Evolutionary conservation across 306 rosid genomes (phyloP).

Genomic region (Cicer pinnatifidum): DNA sequence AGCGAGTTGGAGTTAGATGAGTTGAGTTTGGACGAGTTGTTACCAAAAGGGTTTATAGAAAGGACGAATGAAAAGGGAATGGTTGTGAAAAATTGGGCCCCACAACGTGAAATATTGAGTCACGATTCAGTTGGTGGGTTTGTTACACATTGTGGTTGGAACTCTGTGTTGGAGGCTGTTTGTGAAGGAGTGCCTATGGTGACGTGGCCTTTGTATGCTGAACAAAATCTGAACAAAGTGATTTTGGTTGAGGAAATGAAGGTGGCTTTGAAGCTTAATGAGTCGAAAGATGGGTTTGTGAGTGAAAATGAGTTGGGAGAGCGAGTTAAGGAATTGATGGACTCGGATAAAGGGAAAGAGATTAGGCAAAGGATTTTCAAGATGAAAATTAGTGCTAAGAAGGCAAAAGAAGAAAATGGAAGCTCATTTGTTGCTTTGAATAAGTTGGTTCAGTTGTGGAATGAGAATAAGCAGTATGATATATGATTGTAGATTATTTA

Average conservation of each 20-base stretch:
- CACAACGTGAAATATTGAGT: constrained; percentile 53
- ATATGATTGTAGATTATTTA: too few relatives aligned
- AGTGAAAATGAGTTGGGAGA: background rate
- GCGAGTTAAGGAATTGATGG: constrained; percentile 3
- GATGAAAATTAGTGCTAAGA: background rate
- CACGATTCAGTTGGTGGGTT: constrained; percentile 61
- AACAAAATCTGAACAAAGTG: constrained; percentile 53
- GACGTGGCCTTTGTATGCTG: constrained; percentile 65
- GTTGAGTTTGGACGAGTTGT: background rate
- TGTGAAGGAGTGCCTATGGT: constrained; percentile 45
- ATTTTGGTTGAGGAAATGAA: constrained; percentile 58
- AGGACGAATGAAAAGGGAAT: background rate
- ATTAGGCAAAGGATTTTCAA: background rate
- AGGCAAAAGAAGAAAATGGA: background rate
- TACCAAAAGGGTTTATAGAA: background rate
- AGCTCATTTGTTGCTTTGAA: background rate
- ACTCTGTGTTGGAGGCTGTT: constrained; percentile 61
- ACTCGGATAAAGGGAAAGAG: background rate
- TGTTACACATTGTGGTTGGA: constrained; percentile 70
- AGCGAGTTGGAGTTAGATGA: constrained; percentile 22
- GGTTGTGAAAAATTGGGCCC: constrained; percentile 67
- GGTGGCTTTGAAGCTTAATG: constrained; percentile 52
- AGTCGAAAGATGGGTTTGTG: constrained; percentile 20
- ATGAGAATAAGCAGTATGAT: too few relatives aligned
- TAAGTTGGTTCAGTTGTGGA: background rate